Base-by-base conservation (phyloP, 208 protist genomes). In the Crithidia sp. region DNA sequence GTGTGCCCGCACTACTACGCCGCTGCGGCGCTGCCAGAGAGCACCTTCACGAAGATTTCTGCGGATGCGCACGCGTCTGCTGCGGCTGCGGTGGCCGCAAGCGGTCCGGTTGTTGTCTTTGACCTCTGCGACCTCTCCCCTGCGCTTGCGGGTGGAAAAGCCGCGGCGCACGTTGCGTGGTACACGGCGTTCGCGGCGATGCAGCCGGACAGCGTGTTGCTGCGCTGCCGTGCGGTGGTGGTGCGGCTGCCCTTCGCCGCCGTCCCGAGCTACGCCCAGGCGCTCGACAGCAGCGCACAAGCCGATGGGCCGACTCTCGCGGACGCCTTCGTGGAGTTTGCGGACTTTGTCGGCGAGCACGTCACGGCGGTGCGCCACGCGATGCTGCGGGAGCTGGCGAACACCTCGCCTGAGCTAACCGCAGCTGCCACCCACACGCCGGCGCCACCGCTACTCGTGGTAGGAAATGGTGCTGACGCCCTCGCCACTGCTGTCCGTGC, bases 1-100 rank as follows among this genome's bases (percentile, higher is more conserved):
- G 90, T 95, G 47, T 83, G 81, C 53, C 81, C 87, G 28, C 90
- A 92, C 71, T 90, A 95, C 77, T 88, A 84, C 61, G n/a, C 67
- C 47, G 3, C 71, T 13, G 58, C 65, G n/a, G 55, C 71, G 12
- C 14, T 65, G 64, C 71, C 71, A 7, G 59, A 58, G 61, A 55
- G 44, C 6, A 52, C 55, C 4, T 79, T 65, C 28, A 55, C 8
- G 49, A 7, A 53, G 3, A 52, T 49, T 9, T 47, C 50, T 13
- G 1, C 8, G 0, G 58, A 16, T 4, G 12, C 40, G 13, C 37
- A 39, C 0, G 7, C 55, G 52, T 61, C 55, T 12, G 13, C 19
- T 0, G 7, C 55, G 58, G 61, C 55, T 12, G 13, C 19, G 12
- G 49, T 61, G n/a, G 8, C 68, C 0, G n/a, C n/a, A 0, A 6